These are phyloP conservation scores for Irpex sp. DNA, from an alignment of 1,284 basidiomycete genomes.

Conservation along the genomic window DNA sequence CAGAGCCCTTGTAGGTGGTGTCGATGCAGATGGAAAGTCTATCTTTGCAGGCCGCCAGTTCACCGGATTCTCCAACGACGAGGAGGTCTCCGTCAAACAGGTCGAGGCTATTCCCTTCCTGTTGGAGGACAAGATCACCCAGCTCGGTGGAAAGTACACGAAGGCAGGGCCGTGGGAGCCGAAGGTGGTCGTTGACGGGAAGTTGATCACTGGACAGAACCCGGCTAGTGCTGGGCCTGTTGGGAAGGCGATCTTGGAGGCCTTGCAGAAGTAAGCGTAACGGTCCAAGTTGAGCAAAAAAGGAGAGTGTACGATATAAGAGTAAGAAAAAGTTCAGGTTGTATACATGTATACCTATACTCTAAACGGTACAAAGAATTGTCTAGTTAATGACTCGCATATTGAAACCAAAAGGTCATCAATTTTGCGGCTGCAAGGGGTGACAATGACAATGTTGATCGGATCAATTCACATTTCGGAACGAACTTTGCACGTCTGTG, in stretches of 20 bases:
- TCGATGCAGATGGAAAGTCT: conserved; percentile 48
- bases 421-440: no score
- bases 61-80: conserved; percentile 64
- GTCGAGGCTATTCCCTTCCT: conserved; percentile 56
- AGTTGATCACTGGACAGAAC: conserved; percentile 66
- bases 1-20: conserved; percentile 47
- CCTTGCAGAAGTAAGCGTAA: conserved; percentile 13
- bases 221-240: conserved; percentile 54
- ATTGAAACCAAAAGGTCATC: no score
- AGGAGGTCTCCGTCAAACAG: conserved; percentile 6
- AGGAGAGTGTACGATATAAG: no score
- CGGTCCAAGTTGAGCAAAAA: no score
- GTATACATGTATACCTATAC: no score
- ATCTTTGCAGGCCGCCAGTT: conserved; percentile 57
- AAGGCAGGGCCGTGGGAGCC: conserved; percentile 49
- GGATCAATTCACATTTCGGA: no score
- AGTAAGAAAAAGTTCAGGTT: no score
- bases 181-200: conserved; percentile 42
- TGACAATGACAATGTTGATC: no score
- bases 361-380: no score
- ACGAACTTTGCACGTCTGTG: no score
- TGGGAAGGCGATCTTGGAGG: conserved; percentile 42
- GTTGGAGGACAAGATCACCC: conserved; percentile 55
- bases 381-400: no score
- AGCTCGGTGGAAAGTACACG: conserved; percentile 61